phyloP scores from a whole-genome alignment of 257 asterid genomes.

The Solanum neorickii region DNA sequence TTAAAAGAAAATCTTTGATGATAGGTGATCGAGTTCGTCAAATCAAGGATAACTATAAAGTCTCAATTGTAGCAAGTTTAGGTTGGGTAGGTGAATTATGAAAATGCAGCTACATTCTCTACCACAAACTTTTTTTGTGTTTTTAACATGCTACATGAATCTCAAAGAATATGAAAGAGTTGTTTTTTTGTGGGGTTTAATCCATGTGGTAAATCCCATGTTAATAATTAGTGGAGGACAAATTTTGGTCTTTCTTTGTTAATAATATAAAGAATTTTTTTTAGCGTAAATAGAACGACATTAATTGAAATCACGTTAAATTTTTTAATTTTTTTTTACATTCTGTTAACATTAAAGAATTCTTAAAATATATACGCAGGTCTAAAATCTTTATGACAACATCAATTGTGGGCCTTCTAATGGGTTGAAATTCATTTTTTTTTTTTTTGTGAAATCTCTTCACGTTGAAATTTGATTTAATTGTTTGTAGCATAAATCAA shows the following conservation, averaged over 20 bases:
- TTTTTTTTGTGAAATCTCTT: not conserved
- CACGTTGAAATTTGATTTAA: not conserved
- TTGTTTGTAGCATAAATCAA: not conserved
- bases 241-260: too few species aligned
- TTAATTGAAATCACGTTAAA: too few species aligned
- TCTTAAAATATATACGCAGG: too few species aligned
- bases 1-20: not conserved
- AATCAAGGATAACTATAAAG: not conserved
- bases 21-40: not conserved
- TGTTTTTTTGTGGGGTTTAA: not conserved
- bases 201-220: too few species aligned
- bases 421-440: not conserved
- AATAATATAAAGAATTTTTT: too few species aligned
- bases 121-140: not conserved
- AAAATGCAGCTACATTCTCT: not conserved
- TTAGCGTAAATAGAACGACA: too few species aligned
- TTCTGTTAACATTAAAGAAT: too few species aligned
- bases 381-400: not conserved
- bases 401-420: not conserved
- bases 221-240: not conserved
- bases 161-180: not conserved
- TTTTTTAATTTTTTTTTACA: too few species aligned
- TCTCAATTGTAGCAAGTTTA: not conserved
- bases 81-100: not conserved
- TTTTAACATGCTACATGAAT: not conserved